A percentile compares a stretch with the other conserved stretches of the same genome.
Conservation (phyloP, 179 eudicot species). For the Amaranthus tricolor region DNA sequence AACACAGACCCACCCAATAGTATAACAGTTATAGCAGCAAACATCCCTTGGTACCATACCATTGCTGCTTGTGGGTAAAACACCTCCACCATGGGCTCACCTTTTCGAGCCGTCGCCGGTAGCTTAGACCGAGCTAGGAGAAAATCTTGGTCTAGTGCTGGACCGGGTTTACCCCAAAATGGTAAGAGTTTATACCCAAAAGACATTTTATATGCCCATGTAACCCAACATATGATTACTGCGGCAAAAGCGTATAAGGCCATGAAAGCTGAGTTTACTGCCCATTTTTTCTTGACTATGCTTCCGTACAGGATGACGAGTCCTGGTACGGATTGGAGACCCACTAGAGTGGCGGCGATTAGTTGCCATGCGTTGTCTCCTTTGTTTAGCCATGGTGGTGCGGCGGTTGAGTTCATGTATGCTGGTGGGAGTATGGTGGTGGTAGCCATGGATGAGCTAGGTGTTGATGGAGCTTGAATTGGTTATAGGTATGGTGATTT, state of each 20-base stretch:
- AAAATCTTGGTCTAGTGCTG: conserved; percentile 39
- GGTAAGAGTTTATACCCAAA: conserved; percentile 50
- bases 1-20: conserved; percentile 46
- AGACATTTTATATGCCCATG: conserved; percentile 61
- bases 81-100: conserved; percentile 9
- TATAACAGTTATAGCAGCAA: conserved; percentile 48
- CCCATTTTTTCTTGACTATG: conserved; percentile 63
- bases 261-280: conserved; percentile 59
- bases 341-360: conserved; percentile 51
- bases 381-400: conserved; percentile 49
- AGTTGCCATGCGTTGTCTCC: conserved; percentile 70
- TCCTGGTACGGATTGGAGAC: conserved; percentile 55
- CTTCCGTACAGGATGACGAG: conserved; percentile 52
- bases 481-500: neutral
- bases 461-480: no score
- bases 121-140: conserved; percentile 34
- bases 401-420: conserved; percentile 19
- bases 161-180: conserved; percentile 54
- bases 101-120: conserved; percentile 27
- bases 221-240: conserved; percentile 55
- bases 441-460: no score
- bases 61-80: conserved; percentile 43
- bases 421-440: conserved; percentile 17
- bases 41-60: conserved; percentile 60
- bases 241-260: conserved; percentile 68